Evolutionary conservation across 164 flowering plant genomes (phyloP).

Genomic region (Kalanchoe fedtschenkoi): DNA sequence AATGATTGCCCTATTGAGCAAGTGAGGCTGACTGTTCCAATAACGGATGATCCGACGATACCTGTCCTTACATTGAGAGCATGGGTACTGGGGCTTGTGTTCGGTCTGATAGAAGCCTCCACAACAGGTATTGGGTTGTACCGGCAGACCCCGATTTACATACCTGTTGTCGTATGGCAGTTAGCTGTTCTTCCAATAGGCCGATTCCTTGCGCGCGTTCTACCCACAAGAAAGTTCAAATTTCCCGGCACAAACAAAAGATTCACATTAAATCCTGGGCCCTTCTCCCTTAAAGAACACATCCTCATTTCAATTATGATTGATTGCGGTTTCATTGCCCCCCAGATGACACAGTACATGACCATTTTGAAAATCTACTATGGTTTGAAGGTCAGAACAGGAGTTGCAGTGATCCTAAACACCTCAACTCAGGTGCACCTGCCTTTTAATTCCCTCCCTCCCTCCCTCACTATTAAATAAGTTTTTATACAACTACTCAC

Average conservation of each 20-base stretch:
- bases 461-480: background rate
- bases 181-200: background rate
- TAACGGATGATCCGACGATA: constrained; percentile 6
- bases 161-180: constrained; percentile 7
- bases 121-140: background rate
- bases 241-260: background rate
- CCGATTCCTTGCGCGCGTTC: background rate
- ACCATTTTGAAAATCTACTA: background rate
- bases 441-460: background rate
- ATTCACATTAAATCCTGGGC: constrained; percentile 4
- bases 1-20: constrained; percentile 7
- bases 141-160: background rate
- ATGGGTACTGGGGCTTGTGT: background rate
- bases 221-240: background rate
- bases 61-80: constrained; percentile 4
- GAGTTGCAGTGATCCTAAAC: background rate
- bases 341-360: background rate
- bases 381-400: background rate
- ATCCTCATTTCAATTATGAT: background rate
- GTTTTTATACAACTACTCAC: background rate
- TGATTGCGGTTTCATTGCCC: background rate
- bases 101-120: background rate
- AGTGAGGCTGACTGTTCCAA: constrained; percentile 7
- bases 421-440: background rate
- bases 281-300: constrained; percentile 7